Evolutionary conservation across 2,329 filamentous ascomycete species (phyloP).

Genomic region (Thielaviopsis punctulata): DNA sequence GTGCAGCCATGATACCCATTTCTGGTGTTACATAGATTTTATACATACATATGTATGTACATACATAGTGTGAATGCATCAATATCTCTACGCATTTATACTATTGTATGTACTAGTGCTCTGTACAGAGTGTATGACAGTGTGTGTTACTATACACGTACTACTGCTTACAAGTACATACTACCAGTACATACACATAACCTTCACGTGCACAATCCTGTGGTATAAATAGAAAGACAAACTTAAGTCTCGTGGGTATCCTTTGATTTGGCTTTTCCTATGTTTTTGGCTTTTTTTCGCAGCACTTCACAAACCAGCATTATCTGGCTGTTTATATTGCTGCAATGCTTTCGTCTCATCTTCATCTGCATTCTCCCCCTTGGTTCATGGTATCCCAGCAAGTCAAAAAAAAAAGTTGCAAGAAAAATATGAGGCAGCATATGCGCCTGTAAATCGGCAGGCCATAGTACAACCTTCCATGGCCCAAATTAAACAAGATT

Average conservation of each 20-base stretch:
- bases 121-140: too few relatives aligned
- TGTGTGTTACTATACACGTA: too few relatives aligned
- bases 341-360: background rate
- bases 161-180: too few relatives aligned
- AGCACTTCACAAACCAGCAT: background rate
- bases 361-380: background rate
- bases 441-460: background rate
- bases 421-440: background rate
- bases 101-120: too few relatives aligned
- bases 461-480: background rate
- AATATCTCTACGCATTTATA: too few relatives aligned
- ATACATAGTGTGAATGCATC: too few relatives aligned
- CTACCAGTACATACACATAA: background rate
- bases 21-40: background rate
- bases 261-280: conserved; percentile 11
- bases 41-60: too few relatives aligned
- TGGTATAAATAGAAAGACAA: too few relatives aligned
- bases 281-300: conserved; percentile 8
- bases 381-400: background rate
- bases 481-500: background rate
- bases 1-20: background rate
- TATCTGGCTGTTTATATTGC: background rate
- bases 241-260: conserved; percentile 4
- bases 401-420: background rate
- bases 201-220: too few relatives aligned